A percentile compares a stretch with the other conserved stretches of the same genome.
phyloP scores from a whole-genome alignment of 2,329 filamentous ascomycete species.

The Neurospora crassa region DNA sequence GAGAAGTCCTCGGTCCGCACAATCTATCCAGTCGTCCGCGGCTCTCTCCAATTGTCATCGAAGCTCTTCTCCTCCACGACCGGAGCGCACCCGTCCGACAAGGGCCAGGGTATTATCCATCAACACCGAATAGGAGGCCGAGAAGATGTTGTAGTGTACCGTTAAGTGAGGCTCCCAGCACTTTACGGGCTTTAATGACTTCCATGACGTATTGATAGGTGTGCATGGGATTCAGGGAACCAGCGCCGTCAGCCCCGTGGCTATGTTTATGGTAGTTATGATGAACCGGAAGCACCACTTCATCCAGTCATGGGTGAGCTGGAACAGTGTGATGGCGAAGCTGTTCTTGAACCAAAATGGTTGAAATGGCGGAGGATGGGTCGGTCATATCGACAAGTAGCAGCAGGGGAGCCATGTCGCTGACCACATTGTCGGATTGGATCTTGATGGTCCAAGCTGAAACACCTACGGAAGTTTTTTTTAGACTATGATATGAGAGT shows the following conservation, averaged over 20 bases:
- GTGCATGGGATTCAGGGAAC: constrained; percentile 21
- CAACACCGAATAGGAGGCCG: constrained; percentile 16
- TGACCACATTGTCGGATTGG: constrained; percentile 9
- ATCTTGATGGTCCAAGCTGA: background rate
- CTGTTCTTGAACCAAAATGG: constrained; percentile 28
- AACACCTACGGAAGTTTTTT: background rate
- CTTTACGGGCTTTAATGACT: constrained; percentile 10
- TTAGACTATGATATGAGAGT: background rate
- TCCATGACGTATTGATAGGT: constrained; percentile 18
- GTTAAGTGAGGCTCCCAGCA: constrained; percentile 19
- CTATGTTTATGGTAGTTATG: constrained; percentile 22
- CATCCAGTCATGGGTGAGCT: constrained; percentile 21
- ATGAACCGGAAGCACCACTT: constrained; percentile 22
- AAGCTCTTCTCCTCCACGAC: background rate
- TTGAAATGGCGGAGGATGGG: constrained; percentile 22
- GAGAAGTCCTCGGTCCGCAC: constrained; percentile 7
- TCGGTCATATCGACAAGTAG: constrained; percentile 12
- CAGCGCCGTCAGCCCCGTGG: constrained; percentile 19
- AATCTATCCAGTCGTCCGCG: constrained; percentile 3
- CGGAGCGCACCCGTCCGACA: background rate
- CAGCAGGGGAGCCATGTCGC: constrained; percentile 11
- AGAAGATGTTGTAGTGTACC: constrained; percentile 18
- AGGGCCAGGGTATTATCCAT: constrained; percentile 21
- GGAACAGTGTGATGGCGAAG: constrained; percentile 28
- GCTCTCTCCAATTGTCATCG: constrained; percentile 7